These are phyloP conservation scores for Pseudozyma sp. DNA, from an alignment of 1,284 basidiomycete genomes.

Conservation along the genomic window DNA sequence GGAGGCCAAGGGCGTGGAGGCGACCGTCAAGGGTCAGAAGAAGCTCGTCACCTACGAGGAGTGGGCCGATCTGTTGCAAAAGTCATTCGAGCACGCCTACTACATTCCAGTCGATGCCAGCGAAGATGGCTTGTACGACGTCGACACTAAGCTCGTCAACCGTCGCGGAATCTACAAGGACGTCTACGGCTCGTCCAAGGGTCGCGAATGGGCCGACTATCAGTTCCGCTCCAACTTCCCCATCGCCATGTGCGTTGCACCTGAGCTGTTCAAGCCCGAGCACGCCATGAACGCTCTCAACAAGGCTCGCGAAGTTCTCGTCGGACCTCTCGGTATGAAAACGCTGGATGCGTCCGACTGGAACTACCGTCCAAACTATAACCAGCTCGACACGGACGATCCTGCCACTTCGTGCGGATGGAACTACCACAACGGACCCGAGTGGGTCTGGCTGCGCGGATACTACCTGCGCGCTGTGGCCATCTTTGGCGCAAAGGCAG, in stretches of 20 bases:
- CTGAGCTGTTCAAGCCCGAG: constrained; percentile 86
- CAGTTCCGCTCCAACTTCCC: constrained; percentile 83
- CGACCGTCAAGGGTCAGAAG: constrained; percentile 77
- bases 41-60: constrained; percentile 85
- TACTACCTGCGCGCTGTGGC: constrained; percentile 91
- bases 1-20: constrained; percentile 79
- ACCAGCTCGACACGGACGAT: constrained; percentile 57
- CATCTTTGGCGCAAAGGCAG: constrained; percentile 69
- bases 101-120: constrained; percentile 85
- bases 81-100: constrained; percentile 88
- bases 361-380: constrained; percentile 64
- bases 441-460: constrained; percentile 93
- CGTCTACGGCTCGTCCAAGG: constrained; percentile 75
- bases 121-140: constrained; percentile 79
- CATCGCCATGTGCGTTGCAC: constrained; percentile 95
- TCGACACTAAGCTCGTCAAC: constrained; percentile 81
- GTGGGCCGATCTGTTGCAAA: constrained; percentile 86
- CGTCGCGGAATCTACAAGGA: constrained; percentile 98
- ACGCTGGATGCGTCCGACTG: constrained; percentile 61
- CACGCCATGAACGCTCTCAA: constrained; percentile 77
- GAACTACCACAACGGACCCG: constrained; percentile 75
- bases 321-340: constrained; percentile 61
- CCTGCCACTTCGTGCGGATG: constrained; percentile 52
- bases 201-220: constrained; percentile 90
- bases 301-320: constrained; percentile 52